Evolutionary conservation across 306 rosid genomes (phyloP).

Genomic region (Cucumis hystrix): DNA sequence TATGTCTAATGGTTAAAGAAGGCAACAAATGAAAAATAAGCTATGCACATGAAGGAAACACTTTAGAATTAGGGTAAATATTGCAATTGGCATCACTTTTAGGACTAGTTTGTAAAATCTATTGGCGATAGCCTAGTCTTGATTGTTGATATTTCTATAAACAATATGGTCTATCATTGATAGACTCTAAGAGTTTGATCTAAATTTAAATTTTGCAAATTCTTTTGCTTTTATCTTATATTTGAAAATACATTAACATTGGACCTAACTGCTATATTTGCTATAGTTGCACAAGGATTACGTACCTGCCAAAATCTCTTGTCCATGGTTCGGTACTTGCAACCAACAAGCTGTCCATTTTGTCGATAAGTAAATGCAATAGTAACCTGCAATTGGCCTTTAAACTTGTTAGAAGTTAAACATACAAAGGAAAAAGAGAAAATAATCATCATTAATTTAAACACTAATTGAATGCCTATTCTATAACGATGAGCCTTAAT

Average conservation of each 20-base stretch:
- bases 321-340: conserved; percentile 60
- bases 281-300: not conserved
- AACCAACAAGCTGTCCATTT: conserved; percentile 63
- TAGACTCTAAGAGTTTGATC: too few species aligned
- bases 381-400: conserved; percentile 28
- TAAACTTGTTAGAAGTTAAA: conserved; percentile 9
- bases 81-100: too few species aligned
- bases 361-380: conserved; percentile 74
- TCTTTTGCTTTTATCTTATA: too few species aligned
- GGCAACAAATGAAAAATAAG: not conserved
- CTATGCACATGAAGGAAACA: not conserved
- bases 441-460: not conserved
- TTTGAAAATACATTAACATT: too few species aligned
- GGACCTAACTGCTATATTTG: too few species aligned
- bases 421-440: not conserved
- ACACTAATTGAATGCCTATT: not conserved
- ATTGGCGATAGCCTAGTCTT: too few species aligned
- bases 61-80: not conserved
- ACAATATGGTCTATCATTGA: too few species aligned
- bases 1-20: not conserved
- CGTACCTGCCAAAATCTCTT: conserved; percentile 88
- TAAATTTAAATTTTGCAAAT: too few species aligned
- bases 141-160: too few species aligned
- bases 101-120: too few species aligned
- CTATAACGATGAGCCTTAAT: not conserved